phyloP scores from a whole-genome alignment of 805 yeast genomes.

The Suhomyces pyralidae region DNA sequence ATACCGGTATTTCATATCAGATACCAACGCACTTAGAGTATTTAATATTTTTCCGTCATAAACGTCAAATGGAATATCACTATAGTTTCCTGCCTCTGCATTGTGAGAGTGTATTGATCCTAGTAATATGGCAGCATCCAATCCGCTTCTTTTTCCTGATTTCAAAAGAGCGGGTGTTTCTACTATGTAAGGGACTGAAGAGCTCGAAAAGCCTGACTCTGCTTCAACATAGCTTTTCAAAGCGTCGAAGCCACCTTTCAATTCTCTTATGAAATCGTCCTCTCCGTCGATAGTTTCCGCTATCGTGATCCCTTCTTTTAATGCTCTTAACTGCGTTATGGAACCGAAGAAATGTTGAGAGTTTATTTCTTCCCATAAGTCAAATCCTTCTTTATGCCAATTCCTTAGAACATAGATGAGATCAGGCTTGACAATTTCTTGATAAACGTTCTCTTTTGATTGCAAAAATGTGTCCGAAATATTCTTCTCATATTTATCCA shows the following conservation, averaged over 20 bases:
- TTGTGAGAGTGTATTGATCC: slow-evolving; percentile 51
- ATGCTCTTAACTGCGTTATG: slow-evolving; percentile 67
- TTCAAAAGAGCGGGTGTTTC: slow-evolving; percentile 58
- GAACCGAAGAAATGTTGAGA: slow-evolving; percentile 79
- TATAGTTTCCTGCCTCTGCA: slow-evolving; percentile 29
- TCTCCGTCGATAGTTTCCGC: slow-evolving; percentile 27
- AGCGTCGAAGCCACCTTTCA: slow-evolving; percentile 28
- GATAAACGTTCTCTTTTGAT: slow-evolving; percentile 42
- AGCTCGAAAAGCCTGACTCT: slow-evolving; percentile 39
- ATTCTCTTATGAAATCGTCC: slow-evolving; percentile 21
- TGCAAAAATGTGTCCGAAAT: slow-evolving; percentile 25
- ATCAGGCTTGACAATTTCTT: slow-evolving; percentile 62
- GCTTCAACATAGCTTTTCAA: slow-evolving; percentile 37
- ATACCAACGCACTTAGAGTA: slow-evolving; percentile 59
- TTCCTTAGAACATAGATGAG: slow-evolving; percentile 55
- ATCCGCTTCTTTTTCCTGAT: slow-evolving; percentile 55
- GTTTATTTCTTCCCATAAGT: slow-evolving; percentile 87
- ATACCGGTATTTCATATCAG: slow-evolving; percentile 69
- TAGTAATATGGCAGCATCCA: slow-evolving; percentile 73
- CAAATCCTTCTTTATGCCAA: slow-evolving; percentile 74
- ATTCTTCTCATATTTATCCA: slow-evolving; percentile 27
- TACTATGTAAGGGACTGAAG: slow-evolving; percentile 51
- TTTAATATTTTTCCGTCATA: slow-evolving; percentile 56
- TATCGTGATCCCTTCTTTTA: slow-evolving; percentile 51
- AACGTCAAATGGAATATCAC: slow-evolving; percentile 60